Evolutionary conservation across 2,329 filamentous ascomycete genomes (phyloP), one percentile per base, ranked within the genome.

Genomic region (Aspergillus quadricinctus): DNA sequence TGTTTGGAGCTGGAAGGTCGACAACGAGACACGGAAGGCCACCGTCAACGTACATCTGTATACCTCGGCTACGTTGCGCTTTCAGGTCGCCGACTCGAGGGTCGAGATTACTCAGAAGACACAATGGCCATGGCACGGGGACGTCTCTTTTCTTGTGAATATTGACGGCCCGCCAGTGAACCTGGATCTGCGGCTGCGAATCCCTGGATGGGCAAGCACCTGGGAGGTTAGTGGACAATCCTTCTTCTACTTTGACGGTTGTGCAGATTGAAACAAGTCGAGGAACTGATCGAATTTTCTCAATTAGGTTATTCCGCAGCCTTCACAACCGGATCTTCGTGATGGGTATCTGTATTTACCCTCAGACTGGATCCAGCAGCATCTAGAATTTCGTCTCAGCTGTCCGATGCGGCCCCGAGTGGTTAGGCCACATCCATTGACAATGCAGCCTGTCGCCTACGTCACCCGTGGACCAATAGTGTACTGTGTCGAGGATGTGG

Each of bases 401-500:
- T 17, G 77, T 49, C 76, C 77, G 11, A 76, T 86, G 45, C 66
- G 72, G 37, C 76, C 81, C 17, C 75, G 80, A 31, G 77, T 78
- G 51, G 61, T 84, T 3, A 68, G 77, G 2, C 82, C 83, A 0
- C 81, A 86, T 61, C 82, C 82, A 0, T 80, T 81, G 61, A 81
- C 82, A 0, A 80, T 80, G 60, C 81, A 85, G 62, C 69, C 78
- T n/a, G 82, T 80, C 2, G 60, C 84, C 40, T 76, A 79, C 1
- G 66, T 86, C 6, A 81, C 78, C 2, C 76, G 83, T 3, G 84
- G 84, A 0, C 84, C 83, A 0, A 64, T 87, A 5, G 72, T 86
- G 4, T 87, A 86, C 66, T 87, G 83, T 56, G 76, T 81, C 3
- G 84, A 87, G 63, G 83, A 86, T 54, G 63, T 75, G 6, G 83